phyloP scores from a whole-genome alignment of 2,329 filamentous ascomycete genomes.

The Falciphora oryzae region DNA sequence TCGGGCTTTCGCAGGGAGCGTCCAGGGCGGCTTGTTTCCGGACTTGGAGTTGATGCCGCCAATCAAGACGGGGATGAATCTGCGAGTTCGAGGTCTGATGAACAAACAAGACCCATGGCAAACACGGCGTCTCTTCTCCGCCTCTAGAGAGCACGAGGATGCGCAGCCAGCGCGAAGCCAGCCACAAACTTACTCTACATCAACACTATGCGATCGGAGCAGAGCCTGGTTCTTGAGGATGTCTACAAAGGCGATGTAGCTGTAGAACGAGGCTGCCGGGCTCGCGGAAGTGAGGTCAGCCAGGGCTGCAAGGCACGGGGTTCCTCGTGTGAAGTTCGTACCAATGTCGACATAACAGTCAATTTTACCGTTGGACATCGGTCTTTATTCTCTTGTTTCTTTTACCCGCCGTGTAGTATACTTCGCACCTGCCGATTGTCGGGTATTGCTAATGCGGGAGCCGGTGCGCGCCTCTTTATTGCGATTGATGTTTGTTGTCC shows the following conservation, averaged over 20 bases:
- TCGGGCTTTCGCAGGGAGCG: slow-evolving; percentile 58
- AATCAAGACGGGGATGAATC: slow-evolving; percentile 67
- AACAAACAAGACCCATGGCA: background rate
- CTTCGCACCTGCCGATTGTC: background rate
- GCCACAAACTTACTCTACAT: slow-evolving; percentile 53
- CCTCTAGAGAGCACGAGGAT: background rate
- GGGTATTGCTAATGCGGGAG: background rate
- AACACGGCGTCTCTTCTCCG: background rate
- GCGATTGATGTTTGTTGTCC: background rate
- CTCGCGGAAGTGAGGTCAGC: background rate
- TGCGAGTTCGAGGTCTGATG: slow-evolving; percentile 24
- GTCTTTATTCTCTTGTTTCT: background rate
- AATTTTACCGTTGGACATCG: slow-evolving; percentile 15
- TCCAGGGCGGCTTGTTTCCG: slow-evolving; percentile 72
- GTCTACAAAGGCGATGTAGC: slow-evolving; percentile 51
- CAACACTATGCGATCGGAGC: slow-evolving; percentile 52
- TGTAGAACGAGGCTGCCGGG: slow-evolving; percentile 56
- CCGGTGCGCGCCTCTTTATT: background rate
- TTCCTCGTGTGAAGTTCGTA: slow-evolving; percentile 27
- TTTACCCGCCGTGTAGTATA: background rate
- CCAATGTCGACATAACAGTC: slow-evolving; percentile 58
- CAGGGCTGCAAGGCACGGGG: background rate
- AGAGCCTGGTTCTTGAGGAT: slow-evolving; percentile 48
- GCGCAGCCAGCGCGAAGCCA: background rate
- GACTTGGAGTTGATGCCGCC: slow-evolving; percentile 58